These are phyloP conservation scores for Suillus decipiens DNA, from an alignment of 768 basidiomycete species.

Conservation along the genomic window DNA sequence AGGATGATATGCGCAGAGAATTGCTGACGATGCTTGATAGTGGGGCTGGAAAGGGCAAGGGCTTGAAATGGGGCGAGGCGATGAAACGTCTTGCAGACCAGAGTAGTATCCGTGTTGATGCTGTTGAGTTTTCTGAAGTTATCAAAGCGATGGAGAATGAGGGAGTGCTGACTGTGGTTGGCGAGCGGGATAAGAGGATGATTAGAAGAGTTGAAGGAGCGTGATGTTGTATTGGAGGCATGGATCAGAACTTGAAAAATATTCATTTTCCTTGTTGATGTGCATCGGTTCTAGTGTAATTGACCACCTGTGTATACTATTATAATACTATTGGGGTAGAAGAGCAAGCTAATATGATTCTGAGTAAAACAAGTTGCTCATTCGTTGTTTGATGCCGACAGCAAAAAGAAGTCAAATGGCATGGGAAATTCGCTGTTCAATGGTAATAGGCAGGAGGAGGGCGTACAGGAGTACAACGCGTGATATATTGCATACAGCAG, in stretches of 20 bases:
- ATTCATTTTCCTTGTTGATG: background rate
- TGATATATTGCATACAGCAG: too few relatives aligned
- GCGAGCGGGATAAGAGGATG: slow-evolving; percentile 82
- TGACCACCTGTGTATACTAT: background rate
- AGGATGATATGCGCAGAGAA: slow-evolving; percentile 89
- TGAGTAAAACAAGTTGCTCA: background rate
- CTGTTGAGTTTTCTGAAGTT: slow-evolving; percentile 80
- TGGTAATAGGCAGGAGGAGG: too few relatives aligned
- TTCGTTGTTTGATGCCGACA: background rate
- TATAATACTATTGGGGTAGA: background rate
- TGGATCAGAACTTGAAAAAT: slow-evolving; percentile 24
- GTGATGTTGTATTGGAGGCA: slow-evolving; percentile 18
- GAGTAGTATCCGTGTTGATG: slow-evolving; percentile 79
- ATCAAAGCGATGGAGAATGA: slow-evolving; percentile 80
- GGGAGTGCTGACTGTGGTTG: slow-evolving; percentile 81
- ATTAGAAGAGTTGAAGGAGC: slow-evolving; percentile 67
- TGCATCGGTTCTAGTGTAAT: background rate
- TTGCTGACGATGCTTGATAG: slow-evolving; percentile 64
- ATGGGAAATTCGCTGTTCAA: background rate
- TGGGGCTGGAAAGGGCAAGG: slow-evolving; percentile 50
- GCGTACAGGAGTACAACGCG: too few relatives aligned
- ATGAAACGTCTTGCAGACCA: slow-evolving; percentile 78
- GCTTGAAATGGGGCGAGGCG: slow-evolving; percentile 84
- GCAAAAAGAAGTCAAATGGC: background rate
- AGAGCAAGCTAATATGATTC: background rate